Base-by-base conservation (phyloP, 257 asterid genomes). In the Primulina eburnea region DNA sequence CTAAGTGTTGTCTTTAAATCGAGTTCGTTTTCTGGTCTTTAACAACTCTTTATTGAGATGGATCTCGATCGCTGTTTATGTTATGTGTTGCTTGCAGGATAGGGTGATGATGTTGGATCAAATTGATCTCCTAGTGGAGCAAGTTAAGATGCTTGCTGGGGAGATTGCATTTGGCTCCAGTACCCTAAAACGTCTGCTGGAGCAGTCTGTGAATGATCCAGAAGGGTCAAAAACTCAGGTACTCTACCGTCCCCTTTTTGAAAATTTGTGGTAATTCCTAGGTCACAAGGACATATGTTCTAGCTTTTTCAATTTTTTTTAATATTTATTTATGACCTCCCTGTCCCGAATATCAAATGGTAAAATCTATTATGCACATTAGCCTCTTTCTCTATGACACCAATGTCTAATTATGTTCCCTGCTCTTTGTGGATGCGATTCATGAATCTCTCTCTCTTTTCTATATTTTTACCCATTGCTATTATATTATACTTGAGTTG, bases 141-240 rank as follows among this genome's bases (percentile, higher is more conserved):
- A 94, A 86, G 95, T 89, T 40, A 94, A 94, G 86, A 89, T 94
- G 98, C 96, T 94, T 81, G 91, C 96, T 56, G 99, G 99, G 68
- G 99, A 94, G 85, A 94, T 89, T 82, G 99, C 98, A 65, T 88
- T 94, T 70, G 82, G 88, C 76, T 84, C 94, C 70, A 94, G 99
- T 75, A 89, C 98, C 64, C 83, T 94, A 70, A 94, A 94, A 83
- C 96, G 99, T 71, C 73, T 94, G 62, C 69, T 82, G 65, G 98
- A 91, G 76, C 96, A 89, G 84, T 88, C 96, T 57, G 80, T 67
- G 64, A 83, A 83, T 85, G 92, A 92, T 81, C 95, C 96, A 18
- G 97, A 88, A 70, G 82, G 89, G 79, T 86, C 92, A 34, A 89
- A 78, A 81, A 38, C 79, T 76, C 96, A 89, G 85, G 99, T 91